A percentile compares a stretch with the other conserved stretches of the same genome.
Conservation (phyloP, 2,329 filamentous ascomycete genomes). For the Colletotrichum echinochloae region DNA sequence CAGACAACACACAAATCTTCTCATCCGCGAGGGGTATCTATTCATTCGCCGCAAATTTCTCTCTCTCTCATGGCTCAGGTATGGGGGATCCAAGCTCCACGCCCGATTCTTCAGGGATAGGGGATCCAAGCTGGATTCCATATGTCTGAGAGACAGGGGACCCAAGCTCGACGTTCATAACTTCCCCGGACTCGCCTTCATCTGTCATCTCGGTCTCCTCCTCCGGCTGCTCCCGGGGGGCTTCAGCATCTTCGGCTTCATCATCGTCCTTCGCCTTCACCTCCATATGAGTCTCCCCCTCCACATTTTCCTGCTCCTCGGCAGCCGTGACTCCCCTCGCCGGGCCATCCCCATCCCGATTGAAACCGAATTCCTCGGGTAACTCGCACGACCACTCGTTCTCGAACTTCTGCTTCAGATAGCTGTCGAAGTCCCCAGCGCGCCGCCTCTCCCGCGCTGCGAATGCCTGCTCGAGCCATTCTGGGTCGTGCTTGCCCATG, state of each 20-base stretch:
- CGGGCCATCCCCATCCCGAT: background rate
- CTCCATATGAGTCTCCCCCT: background rate
- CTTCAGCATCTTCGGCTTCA: no score
- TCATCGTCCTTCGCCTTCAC: background rate
- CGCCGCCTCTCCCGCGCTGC: constrained; percentile 61
- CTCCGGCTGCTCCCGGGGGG: background rate
- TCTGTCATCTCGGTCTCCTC: background rate
- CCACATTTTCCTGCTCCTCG: background rate
- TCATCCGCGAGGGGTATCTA: background rate
- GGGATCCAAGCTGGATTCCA: constrained; percentile 17
- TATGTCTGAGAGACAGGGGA: constrained; percentile 1
- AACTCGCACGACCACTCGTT: constrained; percentile 60
- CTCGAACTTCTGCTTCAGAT: constrained; percentile 58
- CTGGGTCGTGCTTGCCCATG: constrained; percentile 62
- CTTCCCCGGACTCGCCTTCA: background rate
- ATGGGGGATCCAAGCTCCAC: constrained; percentile 12
- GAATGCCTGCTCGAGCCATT: constrained; percentile 66
- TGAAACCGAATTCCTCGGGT: constrained; percentile 49
- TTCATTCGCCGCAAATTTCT: background rate
- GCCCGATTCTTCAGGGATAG: background rate
- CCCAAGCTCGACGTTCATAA: constrained; percentile 1
- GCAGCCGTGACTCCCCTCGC: background rate
- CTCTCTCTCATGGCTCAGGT: background rate
- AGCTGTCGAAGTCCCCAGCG: constrained; percentile 63
- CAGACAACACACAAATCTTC: background rate